Evolutionary conservation across 306 rosid genomes (phyloP), one percentile per base, ranked within the genome.

Genomic region (Gastrolobium bilobum): DNA sequence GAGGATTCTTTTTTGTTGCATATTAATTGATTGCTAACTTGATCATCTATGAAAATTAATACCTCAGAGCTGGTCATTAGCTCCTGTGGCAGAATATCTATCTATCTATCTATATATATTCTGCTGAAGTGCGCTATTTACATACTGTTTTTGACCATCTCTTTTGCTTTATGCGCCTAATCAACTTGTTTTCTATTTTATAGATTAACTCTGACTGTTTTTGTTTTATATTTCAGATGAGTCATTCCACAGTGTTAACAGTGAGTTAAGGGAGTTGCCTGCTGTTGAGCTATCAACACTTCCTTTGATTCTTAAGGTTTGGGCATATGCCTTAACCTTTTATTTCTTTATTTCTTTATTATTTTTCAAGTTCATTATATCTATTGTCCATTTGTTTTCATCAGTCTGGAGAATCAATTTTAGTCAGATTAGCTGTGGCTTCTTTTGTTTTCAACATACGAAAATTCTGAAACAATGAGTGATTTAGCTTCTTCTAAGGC

Each of bases 191-290:
- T 42, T 42, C 71, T 60, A 58, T 54, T 33, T 65, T 83, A 75
- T 73, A 44, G 51, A 38, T 61, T 9, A 73, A 75, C 31, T 10
- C 13, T 39, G 57, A 71, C 56, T n/a, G 37, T 73, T 38, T 66
- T 46, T 71, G 10, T 59, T 72, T 33, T 75, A 42, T 56, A 47
- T 86, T 50, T 86, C 76, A 94, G 99, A 82, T 62, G 99, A 88
- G 78, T 80, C 99, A 70, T 91, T 88, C 85, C 96, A 90, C 72
- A 80, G 86, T 79, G 86, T 87, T 69, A 94, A 86, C 75, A 84
- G 93, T 67, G 97, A 92, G 86, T 80, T 93, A 64, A 94, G 92
- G 83, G 99, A 94, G 76, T 89, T 92, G 87, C 99, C 99, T 68
- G 92, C 88, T 13, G 86, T 94, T 51, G 97, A 90, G 80, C 87